Percentiles rank a stretch among this genome's conserved stretches.
These are phyloP conservation scores for Hypericum perforatum DNA, from an alignment of 345 rosid genomes.

Conservation along the genomic window DNA sequence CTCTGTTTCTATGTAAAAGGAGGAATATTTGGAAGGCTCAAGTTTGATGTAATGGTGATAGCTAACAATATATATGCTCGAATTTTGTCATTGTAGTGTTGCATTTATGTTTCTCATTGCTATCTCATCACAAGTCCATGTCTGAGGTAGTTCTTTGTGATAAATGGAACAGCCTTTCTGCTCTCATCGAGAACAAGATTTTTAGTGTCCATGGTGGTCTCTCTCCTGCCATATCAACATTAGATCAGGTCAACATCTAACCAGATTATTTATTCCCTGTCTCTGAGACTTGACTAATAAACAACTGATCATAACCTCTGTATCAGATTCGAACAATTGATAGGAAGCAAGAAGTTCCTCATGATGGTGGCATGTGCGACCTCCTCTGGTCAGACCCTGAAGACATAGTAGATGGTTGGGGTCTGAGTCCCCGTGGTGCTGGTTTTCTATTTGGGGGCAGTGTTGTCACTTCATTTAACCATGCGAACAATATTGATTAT, in stretches of 20 bases:
- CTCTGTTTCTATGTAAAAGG: background rate
- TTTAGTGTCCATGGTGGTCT: constrained; percentile 99
- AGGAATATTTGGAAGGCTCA: too few relatives aligned
- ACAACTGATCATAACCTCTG: constrained; percentile 11
- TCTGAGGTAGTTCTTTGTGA: constrained; percentile 4
- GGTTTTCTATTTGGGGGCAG: constrained; percentile 87
- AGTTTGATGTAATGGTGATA: too few relatives aligned
- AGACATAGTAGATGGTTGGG: constrained; percentile 95
- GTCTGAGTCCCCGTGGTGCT: constrained; percentile 97
- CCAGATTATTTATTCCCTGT: constrained; percentile 6
- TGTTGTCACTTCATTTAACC: constrained; percentile 83
- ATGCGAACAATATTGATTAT: constrained; percentile 74
- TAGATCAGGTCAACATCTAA: constrained; percentile 72
- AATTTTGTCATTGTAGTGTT: too few relatives aligned
- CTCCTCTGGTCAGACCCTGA: constrained; percentile 99
- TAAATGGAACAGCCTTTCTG: constrained; percentile 58
- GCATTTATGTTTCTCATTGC: too few relatives aligned
- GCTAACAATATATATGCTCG: too few relatives aligned
- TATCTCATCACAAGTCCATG: background rate
- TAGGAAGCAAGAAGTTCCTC: constrained; percentile 98
- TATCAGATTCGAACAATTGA: constrained; percentile 83
- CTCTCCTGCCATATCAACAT: constrained; percentile 75
- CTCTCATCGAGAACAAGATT: constrained; percentile 82
- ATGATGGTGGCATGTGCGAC: constrained; percentile 99
- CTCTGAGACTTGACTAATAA: constrained; percentile 4